These are phyloP conservation scores for Apiospora aurea DNA, from an alignment of 2,329 filamentous ascomycete species.

Conservation along the genomic window DNA sequence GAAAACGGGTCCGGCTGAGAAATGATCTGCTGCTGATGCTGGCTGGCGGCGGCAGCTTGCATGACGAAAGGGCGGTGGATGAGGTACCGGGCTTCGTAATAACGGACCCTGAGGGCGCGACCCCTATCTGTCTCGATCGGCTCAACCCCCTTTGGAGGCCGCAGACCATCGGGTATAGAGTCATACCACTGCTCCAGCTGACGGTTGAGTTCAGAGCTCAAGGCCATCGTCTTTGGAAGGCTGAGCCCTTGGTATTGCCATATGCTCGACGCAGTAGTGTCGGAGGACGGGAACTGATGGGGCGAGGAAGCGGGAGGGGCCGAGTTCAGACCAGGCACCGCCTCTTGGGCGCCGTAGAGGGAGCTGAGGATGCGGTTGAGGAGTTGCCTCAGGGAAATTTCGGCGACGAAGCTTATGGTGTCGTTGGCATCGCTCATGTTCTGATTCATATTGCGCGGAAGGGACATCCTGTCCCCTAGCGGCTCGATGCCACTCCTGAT, in stretches of 20 bases:
- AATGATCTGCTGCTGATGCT: conserved; percentile 29
- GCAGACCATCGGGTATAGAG: conserved; percentile 45
- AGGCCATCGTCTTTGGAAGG: conserved; percentile 39
- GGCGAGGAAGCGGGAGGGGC: conserved; percentile 33
- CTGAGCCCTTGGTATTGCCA: conserved; percentile 32
- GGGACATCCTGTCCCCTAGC: conserved; percentile 44
- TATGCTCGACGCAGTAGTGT: background rate
- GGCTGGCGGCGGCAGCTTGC: conserved; percentile 36
- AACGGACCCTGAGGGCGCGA: conserved; percentile 73
- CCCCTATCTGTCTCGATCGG: conserved; percentile 67
- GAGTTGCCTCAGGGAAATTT: conserved; percentile 50
- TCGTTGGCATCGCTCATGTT: conserved; percentile 41
- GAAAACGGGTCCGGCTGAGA: background rate
- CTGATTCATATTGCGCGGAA: conserved; percentile 28
- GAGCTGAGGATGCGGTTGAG: conserved; percentile 51
- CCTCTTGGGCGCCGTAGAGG: conserved; percentile 45
- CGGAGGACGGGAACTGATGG: background rate
- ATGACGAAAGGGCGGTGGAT: conserved; percentile 69
- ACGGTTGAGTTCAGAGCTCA: conserved; percentile 47
- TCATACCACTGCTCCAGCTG: conserved; percentile 48
- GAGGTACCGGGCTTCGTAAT: conserved; percentile 74
- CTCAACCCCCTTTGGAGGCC: conserved; percentile 63
- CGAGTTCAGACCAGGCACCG: conserved; percentile 32
- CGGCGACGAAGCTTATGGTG: conserved; percentile 49
- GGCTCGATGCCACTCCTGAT: conserved; percentile 47